Evolutionary conservation across 1,284 basidiomycete genomes (phyloP).

Genomic region (Cutaneotrichosporon sp.): DNA sequence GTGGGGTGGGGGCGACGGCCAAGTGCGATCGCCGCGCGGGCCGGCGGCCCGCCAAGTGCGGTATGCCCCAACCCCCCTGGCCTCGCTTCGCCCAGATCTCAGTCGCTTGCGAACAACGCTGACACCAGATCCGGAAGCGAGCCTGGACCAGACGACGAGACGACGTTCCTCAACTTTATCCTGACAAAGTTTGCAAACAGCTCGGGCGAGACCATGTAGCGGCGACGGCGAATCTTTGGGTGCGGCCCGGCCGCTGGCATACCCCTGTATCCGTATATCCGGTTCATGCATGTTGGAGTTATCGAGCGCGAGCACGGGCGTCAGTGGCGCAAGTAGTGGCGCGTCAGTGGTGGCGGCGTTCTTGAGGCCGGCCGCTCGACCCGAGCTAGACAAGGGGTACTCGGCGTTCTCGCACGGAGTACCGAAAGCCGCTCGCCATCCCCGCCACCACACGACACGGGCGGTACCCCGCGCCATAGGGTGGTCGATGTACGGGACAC

Average conservation of each 20-base stretch:
- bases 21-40: background rate
- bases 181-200: conserved; percentile 50
- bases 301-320: background rate
- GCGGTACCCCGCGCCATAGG: too few species aligned
- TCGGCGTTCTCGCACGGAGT: too few species aligned
- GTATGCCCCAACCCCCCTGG: background rate
- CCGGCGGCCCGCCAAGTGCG: background rate
- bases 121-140: conserved; percentile 18
- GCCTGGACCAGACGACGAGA: conserved; percentile 38
- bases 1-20: background rate
- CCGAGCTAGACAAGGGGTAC: too few species aligned
- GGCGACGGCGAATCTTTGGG: background rate
- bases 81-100: background rate
- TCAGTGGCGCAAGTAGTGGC: too few species aligned
- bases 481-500: too few species aligned
- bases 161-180: conserved; percentile 49
- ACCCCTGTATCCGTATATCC: conserved; percentile 1
- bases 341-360: too few species aligned
- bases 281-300: background rate
- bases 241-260: background rate
- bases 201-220: conserved; percentile 37
- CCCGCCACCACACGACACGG: too few species aligned
- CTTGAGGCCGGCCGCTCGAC: too few species aligned
- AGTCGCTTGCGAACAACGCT: background rate
- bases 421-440: too few species aligned